phyloP scores from a whole-genome alignment of 495 filamentous ascomycete genomes.

The Staphylotrichum longicolle region DNA sequence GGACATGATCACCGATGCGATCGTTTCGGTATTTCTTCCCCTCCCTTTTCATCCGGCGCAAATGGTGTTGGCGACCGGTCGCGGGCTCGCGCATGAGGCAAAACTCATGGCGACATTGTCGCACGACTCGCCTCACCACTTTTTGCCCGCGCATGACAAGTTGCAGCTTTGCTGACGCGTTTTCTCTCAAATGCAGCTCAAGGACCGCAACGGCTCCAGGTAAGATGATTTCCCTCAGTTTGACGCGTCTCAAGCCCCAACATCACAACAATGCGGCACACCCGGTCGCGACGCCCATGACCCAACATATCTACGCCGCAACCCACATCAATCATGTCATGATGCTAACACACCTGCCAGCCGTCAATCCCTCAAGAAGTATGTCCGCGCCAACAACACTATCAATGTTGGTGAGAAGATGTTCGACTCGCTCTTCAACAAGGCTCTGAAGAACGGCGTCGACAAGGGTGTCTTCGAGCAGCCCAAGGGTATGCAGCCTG shows the following conservation, averaged over 20 bases:
- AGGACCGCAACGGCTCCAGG: constrained; percentile 65
- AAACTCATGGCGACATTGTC: constrained; percentile 20
- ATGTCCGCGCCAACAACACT: constrained; percentile 94
- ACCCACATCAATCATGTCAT: constrained; percentile 7
- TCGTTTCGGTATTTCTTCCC: constrained; percentile 57
- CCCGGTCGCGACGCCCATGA: background rate
- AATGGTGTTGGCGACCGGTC: constrained; percentile 25
- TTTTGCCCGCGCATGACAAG: constrained; percentile 14
- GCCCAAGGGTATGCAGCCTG: constrained; percentile 76
- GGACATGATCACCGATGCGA: constrained; percentile 70
- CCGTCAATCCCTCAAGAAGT: constrained; percentile 96
- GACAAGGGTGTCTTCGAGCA: constrained; percentile 87
- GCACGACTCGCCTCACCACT: constrained; percentile 12
- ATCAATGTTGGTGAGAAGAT: constrained; percentile 65
- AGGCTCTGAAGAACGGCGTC: constrained; percentile 82
- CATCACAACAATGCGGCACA: constrained; percentile 9
- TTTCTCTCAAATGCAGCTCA: constrained; percentile 50
- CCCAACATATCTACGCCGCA: constrained; percentile 4
- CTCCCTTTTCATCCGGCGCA: constrained; percentile 43
- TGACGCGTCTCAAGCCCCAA: constrained; percentile 13
- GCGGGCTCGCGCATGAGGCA: constrained; percentile 23
- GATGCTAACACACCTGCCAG: constrained; percentile 53
- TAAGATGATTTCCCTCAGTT: constrained; percentile 35
- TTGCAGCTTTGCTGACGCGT: constrained; percentile 47
- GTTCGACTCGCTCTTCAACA: constrained; percentile 93